These are phyloP conservation scores for Solanum pinnatisectum DNA, from an alignment of 257 asterid genomes.

Conservation along the genomic window DNA sequence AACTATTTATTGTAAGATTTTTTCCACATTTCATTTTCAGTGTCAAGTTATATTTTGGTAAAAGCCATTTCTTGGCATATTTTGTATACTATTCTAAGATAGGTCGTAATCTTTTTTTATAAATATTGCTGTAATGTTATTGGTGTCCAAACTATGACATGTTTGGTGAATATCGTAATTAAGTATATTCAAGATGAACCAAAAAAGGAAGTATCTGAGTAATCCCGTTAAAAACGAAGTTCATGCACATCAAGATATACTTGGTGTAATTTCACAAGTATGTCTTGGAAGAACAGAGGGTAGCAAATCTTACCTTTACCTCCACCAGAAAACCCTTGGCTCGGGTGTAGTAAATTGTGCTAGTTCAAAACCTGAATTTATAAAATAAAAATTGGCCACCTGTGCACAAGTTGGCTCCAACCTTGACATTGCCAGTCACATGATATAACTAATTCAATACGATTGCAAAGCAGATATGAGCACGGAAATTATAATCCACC, in stretches of 20 bases:
- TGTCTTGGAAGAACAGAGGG: neutral
- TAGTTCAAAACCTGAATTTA: neutral
- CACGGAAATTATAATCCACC: neutral
- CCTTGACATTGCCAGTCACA: neutral
- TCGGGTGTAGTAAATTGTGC: neutral
- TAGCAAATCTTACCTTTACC: neutral
- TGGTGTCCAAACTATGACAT: neutral
- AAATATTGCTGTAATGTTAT: neutral
- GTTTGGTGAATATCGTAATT: neutral
- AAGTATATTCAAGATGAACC: neutral
- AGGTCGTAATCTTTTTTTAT: neutral
- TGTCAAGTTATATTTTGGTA: neutral
- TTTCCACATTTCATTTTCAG: neutral
- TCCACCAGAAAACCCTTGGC: neutral
- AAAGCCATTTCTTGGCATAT: neutral
- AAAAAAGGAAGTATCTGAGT: neutral
- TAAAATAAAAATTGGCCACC: neutral
- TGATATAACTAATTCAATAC: neutral
- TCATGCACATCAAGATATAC: neutral
- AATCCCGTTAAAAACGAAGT: neutral
- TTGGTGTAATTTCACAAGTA: neutral
- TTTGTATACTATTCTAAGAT: neutral
- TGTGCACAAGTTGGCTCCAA: neutral
- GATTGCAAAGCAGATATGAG: neutral
- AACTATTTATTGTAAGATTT: neutral